Conservation (phyloP, 2,329 filamentous ascomycete species). For the Aspergillus fumigatus region DNA sequence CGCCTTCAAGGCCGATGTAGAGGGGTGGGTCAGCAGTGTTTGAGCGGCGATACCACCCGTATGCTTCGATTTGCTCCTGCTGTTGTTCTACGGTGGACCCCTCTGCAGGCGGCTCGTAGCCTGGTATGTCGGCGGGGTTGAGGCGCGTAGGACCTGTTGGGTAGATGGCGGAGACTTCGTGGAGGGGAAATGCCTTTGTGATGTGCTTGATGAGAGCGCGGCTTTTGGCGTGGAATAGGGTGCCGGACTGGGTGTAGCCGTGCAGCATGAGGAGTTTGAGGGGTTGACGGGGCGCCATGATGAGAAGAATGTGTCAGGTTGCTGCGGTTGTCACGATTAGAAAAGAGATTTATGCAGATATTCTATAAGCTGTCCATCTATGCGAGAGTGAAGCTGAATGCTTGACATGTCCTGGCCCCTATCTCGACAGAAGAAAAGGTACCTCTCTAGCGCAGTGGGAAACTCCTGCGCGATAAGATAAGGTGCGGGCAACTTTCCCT, state of each 20-base stretch:
- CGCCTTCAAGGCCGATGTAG: constrained; percentile 67
- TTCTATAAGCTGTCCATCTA: neutral
- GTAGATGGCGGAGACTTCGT: constrained; percentile 59
- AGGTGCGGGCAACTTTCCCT: neutral
- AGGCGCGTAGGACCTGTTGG: constrained; percentile 65
- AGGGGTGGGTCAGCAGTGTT: constrained; percentile 56
- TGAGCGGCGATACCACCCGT: constrained; percentile 75
- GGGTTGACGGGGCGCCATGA: constrained; percentile 19
- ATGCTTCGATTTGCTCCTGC: constrained; percentile 56
- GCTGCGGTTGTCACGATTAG: neutral
- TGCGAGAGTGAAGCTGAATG: neutral
- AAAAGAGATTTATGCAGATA: neutral
- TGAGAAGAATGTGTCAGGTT: neutral
- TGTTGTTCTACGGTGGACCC: constrained; percentile 7
- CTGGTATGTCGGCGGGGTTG: constrained; percentile 62
- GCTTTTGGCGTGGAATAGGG: constrained; percentile 81
- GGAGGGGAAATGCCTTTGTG: constrained; percentile 64
- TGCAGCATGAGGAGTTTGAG: constrained; percentile 74
- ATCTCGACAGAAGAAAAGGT: too few relatives aligned
- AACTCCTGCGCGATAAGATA: neutral
- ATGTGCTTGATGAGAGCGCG: constrained; percentile 80
- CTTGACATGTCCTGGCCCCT: neutral
- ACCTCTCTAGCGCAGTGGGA: neutral
- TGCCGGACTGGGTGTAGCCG: constrained; percentile 86
- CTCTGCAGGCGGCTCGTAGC: constrained; percentile 51